phyloP scores from a whole-genome alignment of 768 basidiomycete species.

The Boletus sp. region DNA sequence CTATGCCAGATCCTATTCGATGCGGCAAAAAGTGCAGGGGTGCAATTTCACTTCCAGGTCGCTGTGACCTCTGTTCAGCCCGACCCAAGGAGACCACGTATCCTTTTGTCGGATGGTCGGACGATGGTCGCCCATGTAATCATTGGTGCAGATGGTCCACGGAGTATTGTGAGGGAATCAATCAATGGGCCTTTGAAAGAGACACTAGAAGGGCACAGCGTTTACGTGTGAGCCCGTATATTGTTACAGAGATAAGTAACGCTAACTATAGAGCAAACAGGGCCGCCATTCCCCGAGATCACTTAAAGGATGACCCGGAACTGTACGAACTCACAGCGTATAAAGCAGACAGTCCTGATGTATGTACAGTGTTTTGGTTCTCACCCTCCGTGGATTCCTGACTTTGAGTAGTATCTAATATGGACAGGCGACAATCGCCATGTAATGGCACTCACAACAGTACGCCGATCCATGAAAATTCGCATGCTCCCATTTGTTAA shows the following conservation, averaged over 20 bases:
- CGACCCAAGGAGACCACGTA: constrained; percentile 28
- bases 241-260: constrained; percentile 3
- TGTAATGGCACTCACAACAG: constrained; percentile 20
- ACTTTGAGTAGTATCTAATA: constrained; percentile 20
- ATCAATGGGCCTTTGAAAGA: constrained; percentile 34
- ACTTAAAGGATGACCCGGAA: constrained; percentile 44
- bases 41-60: constrained; percentile 46
- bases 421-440: constrained; percentile 30
- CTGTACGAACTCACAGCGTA: constrained; percentile 33
- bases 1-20: constrained; percentile 49
- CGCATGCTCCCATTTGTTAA: not conserved
- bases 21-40: constrained; percentile 48
- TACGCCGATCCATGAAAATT: constrained; percentile 10
- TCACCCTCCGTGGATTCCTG: not conserved
- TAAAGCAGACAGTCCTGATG: constrained; percentile 21
- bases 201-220: constrained; percentile 31
- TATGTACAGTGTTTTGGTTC: constrained; percentile 4
- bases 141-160: constrained; percentile 62
- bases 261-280: constrained; percentile 31
- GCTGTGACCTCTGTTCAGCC: constrained; percentile 36
- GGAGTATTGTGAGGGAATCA: constrained; percentile 41
- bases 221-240: constrained; percentile 44
- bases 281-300: constrained; percentile 41
- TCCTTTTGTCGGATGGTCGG: constrained; percentile 44
- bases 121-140: constrained; percentile 50